Evolutionary conservation across 148 eudicot species (phyloP).

Genomic region (Camellia sinensis): DNA sequence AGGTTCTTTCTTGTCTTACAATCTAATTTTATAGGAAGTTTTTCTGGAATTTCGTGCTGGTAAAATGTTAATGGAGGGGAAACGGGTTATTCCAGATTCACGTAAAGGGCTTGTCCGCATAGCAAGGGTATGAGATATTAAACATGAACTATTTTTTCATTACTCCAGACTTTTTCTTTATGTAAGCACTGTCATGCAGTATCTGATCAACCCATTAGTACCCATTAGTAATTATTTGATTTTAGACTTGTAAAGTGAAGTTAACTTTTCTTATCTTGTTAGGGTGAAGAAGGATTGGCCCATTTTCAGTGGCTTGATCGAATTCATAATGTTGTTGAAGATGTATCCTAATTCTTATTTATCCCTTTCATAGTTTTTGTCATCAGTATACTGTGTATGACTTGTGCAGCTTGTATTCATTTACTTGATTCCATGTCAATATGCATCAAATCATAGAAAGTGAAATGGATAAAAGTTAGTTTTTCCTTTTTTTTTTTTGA

Average conservation of each 20-base stretch:
- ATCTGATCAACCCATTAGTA: neutral
- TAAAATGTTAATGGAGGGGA: conserved; percentile 85
- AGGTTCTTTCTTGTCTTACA: conserved; percentile 1
- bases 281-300: conserved; percentile 93
- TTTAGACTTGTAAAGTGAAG: neutral
- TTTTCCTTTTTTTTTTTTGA: neutral
- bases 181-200: neutral
- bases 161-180: neutral
- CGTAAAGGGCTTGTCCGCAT: conserved; percentile 91
- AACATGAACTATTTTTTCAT: neutral
- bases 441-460: neutral
- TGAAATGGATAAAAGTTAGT: too few species aligned
- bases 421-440: neutral
- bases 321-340: conserved; percentile 57
- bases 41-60: conserved; percentile 93
- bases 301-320: conserved; percentile 98
- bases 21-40: conserved; percentile 40
- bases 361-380: neutral
- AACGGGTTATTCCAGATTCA: conserved; percentile 77
- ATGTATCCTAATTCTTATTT: conserved; percentile 64
- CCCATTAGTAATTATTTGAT: neutral
- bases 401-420: neutral
- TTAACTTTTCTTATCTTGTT: conserved; percentile 9
- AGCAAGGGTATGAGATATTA: conserved; percentile 56
- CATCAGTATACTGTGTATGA: neutral